phyloP scores from a whole-genome alignment of 176 grass and related monocot species.

The Musa itinerans region DNA sequence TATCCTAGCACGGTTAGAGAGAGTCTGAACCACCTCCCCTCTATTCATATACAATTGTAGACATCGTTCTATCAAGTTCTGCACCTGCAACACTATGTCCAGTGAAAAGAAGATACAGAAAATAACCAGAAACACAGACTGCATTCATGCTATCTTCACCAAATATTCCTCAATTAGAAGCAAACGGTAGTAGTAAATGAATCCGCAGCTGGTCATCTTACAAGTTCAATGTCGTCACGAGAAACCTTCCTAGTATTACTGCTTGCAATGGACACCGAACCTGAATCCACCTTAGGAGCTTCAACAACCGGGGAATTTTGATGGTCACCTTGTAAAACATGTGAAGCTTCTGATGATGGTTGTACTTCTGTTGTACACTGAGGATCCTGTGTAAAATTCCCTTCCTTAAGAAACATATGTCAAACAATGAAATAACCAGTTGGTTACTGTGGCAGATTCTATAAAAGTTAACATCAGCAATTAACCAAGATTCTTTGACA shows the following conservation, averaged over 20 bases:
- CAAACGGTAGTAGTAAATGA: not conserved
- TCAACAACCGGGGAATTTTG: not conserved
- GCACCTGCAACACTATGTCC: slow-evolving; percentile 44
- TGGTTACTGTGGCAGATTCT: not conserved
- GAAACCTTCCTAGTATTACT: slow-evolving; percentile 5
- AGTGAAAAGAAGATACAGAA: not conserved
- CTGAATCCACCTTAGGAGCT: not conserved
- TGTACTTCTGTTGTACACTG: not conserved
- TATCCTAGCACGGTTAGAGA: slow-evolving; percentile 92
- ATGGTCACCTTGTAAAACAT: not conserved
- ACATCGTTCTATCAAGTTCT: slow-evolving; percentile 98
- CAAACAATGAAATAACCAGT: not conserved
- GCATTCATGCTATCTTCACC: not conserved
- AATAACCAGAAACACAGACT: not conserved
- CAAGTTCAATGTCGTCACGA: slow-evolving; percentile 11
- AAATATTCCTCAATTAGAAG: not conserved
- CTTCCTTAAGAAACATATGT: not conserved
- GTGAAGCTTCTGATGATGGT: slow-evolving; percentile 1
- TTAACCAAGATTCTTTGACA: not conserved
- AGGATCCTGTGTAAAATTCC: not conserved
- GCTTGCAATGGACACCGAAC: slow-evolving; percentile 2
- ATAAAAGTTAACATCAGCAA: not conserved
- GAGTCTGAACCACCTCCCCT: slow-evolving; percentile 76
- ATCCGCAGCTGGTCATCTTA: not conserved
- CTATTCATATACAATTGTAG: slow-evolving; percentile 93